Base-by-base conservation (phyloP, 805 yeast genomes). In the Priceomyces haplophilus region DNA sequence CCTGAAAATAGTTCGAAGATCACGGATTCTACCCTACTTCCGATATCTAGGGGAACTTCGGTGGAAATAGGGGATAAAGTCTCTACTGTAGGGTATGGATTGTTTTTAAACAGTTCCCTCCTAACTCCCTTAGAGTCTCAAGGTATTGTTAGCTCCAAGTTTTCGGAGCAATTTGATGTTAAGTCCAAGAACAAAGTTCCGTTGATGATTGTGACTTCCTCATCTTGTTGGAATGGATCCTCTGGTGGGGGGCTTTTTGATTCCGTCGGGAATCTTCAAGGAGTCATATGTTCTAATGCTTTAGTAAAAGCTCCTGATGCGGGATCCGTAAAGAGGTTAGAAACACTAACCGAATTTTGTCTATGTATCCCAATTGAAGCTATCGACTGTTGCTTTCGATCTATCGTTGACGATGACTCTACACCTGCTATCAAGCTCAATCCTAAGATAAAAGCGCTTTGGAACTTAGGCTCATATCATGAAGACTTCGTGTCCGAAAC, bases 141-240 rank as follows among this genome's bases (percentile, higher is more conserved):
- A 3, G 79, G 79, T 0, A 37, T 44, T 13, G 42, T 70, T 3
- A 56, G 56, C 24, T 47, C 60, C n/a, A 45, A 45, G 6, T 40
- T 58, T 1, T 1, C 10, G 30, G 19, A 58, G 42, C 43, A 39
- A 10, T 34, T 34, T 16, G 37, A 12, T 18, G 41, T 44, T 16
- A n/a, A 15, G 7, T 13, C 20, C 6, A 15, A 11, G 30, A 18
- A 13, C 12, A 21, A n/a, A 16, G 16, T 35, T 27, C 48, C 48
- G 1, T 40, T 47, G 4, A 44, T 72, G 43, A 50, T 70, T 2
- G 51, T 72, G 0, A 55, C 73, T 1, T 67, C 77, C 0, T 58
- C 75, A 0, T 59, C 72, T 7, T 73, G 77, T 50, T 75, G 79
- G 78, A 68, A 73, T 41, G 79, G 79, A 1, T 73, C 78, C 3